These are phyloP conservation scores for Pseudisothecium myosuroides DNA, from an alignment of 225 moss, liverwort and hornwort species.

Conservation along the genomic window DNA sequence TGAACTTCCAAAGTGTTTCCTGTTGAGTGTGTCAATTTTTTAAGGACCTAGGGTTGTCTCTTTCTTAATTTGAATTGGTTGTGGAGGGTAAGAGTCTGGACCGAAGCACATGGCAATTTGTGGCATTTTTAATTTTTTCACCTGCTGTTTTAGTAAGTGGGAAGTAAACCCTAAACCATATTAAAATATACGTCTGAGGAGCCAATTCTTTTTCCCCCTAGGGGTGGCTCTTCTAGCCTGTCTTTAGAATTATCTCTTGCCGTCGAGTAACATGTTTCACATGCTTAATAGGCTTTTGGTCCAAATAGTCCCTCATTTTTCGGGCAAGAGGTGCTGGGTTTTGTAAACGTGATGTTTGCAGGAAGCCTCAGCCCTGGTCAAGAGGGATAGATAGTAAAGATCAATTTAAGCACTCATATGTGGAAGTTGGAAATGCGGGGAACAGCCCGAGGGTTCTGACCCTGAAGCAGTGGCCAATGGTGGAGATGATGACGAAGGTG, in stretches of 20 bases:
- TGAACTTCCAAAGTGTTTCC: not conserved
- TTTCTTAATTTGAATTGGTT: not conserved
- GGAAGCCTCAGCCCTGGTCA: conserved; percentile 65
- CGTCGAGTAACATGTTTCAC: not conserved
- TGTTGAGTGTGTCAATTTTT: not conserved
- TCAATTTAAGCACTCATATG: conserved; percentile 79
- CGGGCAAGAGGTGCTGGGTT: conserved; percentile 32
- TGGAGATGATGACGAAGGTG: conserved; percentile 69
- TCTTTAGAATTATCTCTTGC: not conserved
- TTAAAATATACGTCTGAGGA: not conserved
- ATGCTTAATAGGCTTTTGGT: not conserved
- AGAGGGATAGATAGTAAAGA: conserved; percentile 64
- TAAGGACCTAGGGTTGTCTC: not conserved
- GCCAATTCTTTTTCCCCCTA: not conserved
- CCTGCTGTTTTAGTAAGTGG: not conserved
- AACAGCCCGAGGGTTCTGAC: conserved; percentile 99
- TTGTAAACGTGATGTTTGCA: conserved; percentile 66
- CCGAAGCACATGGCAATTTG: not conserved
- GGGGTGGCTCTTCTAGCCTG: not conserved
- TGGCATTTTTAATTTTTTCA: not conserved
- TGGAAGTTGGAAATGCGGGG: conserved; percentile 99
- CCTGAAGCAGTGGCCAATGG: conserved; percentile 84
- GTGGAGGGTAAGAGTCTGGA: not conserved
- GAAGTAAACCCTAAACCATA: not conserved
- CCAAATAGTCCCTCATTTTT: conserved; percentile 3